These are phyloP conservation scores for Aureobasidium sp. DNA, from an alignment of 2,329 filamentous ascomycete genomes.

Conservation along the genomic window DNA sequence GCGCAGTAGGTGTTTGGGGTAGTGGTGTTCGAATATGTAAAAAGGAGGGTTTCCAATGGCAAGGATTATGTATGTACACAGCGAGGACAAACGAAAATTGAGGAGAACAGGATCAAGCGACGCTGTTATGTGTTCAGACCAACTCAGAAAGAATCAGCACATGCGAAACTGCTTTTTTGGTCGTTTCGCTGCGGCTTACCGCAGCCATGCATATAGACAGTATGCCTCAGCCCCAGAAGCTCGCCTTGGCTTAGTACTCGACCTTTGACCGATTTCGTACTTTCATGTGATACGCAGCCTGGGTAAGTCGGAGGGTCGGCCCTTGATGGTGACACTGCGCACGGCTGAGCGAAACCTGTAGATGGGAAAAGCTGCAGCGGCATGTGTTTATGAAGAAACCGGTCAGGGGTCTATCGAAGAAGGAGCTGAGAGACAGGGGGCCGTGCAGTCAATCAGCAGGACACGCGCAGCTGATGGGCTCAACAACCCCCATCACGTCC, in stretches of 20 bases:
- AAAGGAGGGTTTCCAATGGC: neutral
- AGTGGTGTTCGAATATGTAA: neutral
- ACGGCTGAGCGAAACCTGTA: neutral
- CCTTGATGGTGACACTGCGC: neutral
- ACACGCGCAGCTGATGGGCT: conserved; percentile 1
- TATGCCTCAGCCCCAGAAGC: conserved; percentile 2
- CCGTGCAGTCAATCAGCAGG: conserved; percentile 3
- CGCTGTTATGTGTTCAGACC: neutral
- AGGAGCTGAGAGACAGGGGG: neutral
- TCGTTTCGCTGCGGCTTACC: conserved; percentile 6
- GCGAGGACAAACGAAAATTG: neutral
- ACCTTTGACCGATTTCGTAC: neutral
- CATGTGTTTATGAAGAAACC: neutral
- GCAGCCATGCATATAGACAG: conserved; percentile 8
- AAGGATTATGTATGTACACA: neutral
- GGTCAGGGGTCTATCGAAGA: neutral
- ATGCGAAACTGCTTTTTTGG: neutral
- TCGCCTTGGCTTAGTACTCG: conserved; percentile 2
- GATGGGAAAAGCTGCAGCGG: conserved; percentile 1
- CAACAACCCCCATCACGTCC: neutral
- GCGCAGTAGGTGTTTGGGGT: neutral
- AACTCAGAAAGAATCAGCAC: neutral
- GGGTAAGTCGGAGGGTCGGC: neutral
- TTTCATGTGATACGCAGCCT: conserved; percentile 6
- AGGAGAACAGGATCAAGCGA: neutral